Base-by-base conservation (phyloP, 805 yeast genomes). In the Debaryomyces castellii region DNA sequence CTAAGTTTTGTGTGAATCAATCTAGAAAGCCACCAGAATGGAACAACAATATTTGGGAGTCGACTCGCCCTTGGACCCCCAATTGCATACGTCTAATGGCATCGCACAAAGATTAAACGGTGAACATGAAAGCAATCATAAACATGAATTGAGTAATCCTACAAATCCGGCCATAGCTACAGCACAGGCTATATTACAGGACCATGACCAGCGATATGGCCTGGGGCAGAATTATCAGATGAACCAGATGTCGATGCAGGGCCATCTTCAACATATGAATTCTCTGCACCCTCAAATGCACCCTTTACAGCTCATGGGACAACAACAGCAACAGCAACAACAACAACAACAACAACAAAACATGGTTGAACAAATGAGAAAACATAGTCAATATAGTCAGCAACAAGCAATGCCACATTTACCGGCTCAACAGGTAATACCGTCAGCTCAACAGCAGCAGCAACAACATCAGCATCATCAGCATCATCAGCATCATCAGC, bases 21-120 rank as follows among this genome's bases (percentile, higher is more conserved):
- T 30, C 20, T 12, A 10, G 18, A 14, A 14, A 30, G 20, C 39
- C 39, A 36, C n/a, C 17, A 28, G 22, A 34, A 54, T 49, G 54
- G 52, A 48, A 39, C 56, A 55, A 24, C 59, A 53, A 35, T 52
- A 49, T 47, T 46, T 53, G 22, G 43, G 48, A n/a, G 58, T 52
- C 20, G 59, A 52, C 30, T 44, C 52, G 10, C 51, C 47, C 21
- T 44, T 55, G 20, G 59, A 55, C 38, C 49, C 55, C 22, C 57
- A 45, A 43, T 44, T 52, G 32, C 53, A 49, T 42, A 43, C 45
- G 10, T 17, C 28, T 20, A 36, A 28, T 35, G 40, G 40, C n/a
- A 37, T 37, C 18, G 27, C 28, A 22, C 40, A 37, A 14, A 27
- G 41, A 34, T n/a, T 38, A 21, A 14, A 10, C 24, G 18, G 39